phyloP scores from a whole-genome alignment of 2,329 filamentous ascomycete species.

The Fusarium sulawesiense region DNA sequence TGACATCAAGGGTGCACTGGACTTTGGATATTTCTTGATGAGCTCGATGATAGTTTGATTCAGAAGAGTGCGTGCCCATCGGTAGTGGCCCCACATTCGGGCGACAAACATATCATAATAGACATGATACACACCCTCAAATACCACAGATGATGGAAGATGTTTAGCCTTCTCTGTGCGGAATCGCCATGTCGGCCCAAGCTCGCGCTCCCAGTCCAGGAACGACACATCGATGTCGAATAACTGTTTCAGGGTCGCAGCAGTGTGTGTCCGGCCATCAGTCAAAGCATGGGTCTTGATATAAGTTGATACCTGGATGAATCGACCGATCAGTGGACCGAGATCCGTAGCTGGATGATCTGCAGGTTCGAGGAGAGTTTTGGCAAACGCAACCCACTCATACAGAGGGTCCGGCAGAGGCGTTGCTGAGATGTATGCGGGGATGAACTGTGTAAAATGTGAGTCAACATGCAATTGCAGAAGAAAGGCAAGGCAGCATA shows the following conservation, averaged over 20 bases:
- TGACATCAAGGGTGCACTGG: slow-evolving; percentile 50
- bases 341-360: slow-evolving; percentile 57
- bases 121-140: slow-evolving; percentile 64
- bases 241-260: slow-evolving; percentile 53
- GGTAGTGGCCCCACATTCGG: slow-evolving; percentile 69
- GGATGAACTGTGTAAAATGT: slow-evolving; percentile 55
- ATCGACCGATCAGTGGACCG: slow-evolving; percentile 54
- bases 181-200: slow-evolving; percentile 54
- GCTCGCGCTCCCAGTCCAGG: slow-evolving; percentile 52
- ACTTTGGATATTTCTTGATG: slow-evolving; percentile 53
- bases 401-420: slow-evolving; percentile 56
- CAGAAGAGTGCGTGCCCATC: slow-evolving; percentile 66
- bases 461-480: slow-evolving; percentile 4
- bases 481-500: slow-evolving; percentile 46
- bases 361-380: slow-evolving; percentile 48
- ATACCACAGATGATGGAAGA: slow-evolving; percentile 57
- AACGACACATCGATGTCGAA: slow-evolving; percentile 56
- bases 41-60: slow-evolving; percentile 62
- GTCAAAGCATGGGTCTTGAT: slow-evolving; percentile 50
- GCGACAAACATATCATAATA: slow-evolving; percentile 66
- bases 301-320: slow-evolving; percentile 54
- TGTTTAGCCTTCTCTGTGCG: slow-evolving; percentile 48
- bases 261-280: slow-evolving; percentile 53
- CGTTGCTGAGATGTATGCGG: slow-evolving; percentile 55
- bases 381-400: slow-evolving; percentile 57